phyloP scores from a whole-genome alignment of 2,329 filamentous ascomycete genomes.

The Colletotrichum musae region DNA sequence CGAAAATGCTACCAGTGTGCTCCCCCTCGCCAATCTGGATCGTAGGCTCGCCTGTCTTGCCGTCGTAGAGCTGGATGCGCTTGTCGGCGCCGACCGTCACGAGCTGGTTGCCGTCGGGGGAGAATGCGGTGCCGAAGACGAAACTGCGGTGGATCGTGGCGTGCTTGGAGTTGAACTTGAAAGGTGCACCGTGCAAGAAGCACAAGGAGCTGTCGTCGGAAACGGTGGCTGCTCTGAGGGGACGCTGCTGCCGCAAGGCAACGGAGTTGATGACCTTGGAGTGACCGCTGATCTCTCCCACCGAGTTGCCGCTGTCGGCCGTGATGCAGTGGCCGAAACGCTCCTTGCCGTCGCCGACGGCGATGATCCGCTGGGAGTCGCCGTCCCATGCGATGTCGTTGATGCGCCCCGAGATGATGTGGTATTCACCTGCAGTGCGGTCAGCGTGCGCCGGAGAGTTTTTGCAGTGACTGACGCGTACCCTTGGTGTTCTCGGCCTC shows the following conservation, averaged over 20 bases:
- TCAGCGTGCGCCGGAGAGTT: constrained; percentile 15
- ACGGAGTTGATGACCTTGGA: constrained; percentile 92
- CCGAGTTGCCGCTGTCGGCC: constrained; percentile 94
- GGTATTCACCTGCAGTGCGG: constrained; percentile 78
- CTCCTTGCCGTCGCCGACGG: constrained; percentile 95
- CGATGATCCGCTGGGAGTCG: constrained; percentile 95
- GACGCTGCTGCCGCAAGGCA: constrained; percentile 88
- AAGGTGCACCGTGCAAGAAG: constrained; percentile 94
- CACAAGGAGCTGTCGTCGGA: constrained; percentile 91
- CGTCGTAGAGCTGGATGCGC: constrained; percentile 94
- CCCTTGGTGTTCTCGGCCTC: constrained; percentile 88
- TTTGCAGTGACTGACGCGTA: constrained; percentile 41
- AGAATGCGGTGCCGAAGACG: constrained; percentile 89
- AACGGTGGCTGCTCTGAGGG: constrained; percentile 91
- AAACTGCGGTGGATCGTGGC: constrained; percentile 88
- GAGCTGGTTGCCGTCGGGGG: constrained; percentile 85
- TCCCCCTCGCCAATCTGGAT: constrained; percentile 84
- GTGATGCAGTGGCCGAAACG: constrained; percentile 95
- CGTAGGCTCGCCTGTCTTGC: constrained; percentile 90
- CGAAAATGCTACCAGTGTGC: constrained; percentile 94
- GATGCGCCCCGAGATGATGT: constrained; percentile 93
- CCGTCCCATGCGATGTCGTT: constrained; percentile 98
- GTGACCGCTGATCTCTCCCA: constrained; percentile 94
- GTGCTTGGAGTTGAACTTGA: constrained; percentile 93
- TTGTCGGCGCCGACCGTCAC: constrained; percentile 95